Evolutionary conservation across 495 filamentous ascomycete genomes (phyloP), one percentile per base, ranked within the genome.

Genomic region (Penicillium canescens): DNA sequence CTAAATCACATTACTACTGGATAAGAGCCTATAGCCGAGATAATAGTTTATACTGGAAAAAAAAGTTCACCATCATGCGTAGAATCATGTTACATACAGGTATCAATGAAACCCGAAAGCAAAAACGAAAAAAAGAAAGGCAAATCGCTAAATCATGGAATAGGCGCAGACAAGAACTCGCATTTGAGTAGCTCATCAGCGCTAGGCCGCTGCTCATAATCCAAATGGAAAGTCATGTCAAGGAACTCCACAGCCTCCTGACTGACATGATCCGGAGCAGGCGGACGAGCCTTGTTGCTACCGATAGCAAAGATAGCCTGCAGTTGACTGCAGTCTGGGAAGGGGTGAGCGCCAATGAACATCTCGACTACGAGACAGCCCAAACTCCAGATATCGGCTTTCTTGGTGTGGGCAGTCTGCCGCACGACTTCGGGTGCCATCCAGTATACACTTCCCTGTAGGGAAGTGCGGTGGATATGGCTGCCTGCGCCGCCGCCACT

Each of bases 221-320:
- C 93, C 61, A 96, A 82, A 76, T 96, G 90, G 69, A 98, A 98
- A 2, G 94, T 97, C 78, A 88, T 83, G 49, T 80, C 81, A 59
- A 98, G 76, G 73, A 98, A 98, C 46, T 81, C 83, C 57, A 82
- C 79, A n/a, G 90, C 93, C 63, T 98, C 93, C 34, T 82, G 81
- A 58, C 90, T 92, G 9, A 90, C 90, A 68, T 88, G 84, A 8
- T 91, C 87, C 3, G 94, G 94, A 42, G 96, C 87, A n/a, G 88
- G 92, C 1, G 94, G 94, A 34, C 89, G 85, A 23, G 90, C 93
- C 68, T 89, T 86, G 50, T 86, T 84, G 56, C 85, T 90, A 26
- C 94, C 94, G 63, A 99, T 98, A 72, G 96, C 94, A 77, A 98
- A 99, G 69, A 99, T 99, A 42, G 94, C 94, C 67, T 98, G 94